Evolutionary conservation across 2,329 filamentous ascomycete species (phyloP).

Genomic region (Ophioceras dolichostomum): DNA sequence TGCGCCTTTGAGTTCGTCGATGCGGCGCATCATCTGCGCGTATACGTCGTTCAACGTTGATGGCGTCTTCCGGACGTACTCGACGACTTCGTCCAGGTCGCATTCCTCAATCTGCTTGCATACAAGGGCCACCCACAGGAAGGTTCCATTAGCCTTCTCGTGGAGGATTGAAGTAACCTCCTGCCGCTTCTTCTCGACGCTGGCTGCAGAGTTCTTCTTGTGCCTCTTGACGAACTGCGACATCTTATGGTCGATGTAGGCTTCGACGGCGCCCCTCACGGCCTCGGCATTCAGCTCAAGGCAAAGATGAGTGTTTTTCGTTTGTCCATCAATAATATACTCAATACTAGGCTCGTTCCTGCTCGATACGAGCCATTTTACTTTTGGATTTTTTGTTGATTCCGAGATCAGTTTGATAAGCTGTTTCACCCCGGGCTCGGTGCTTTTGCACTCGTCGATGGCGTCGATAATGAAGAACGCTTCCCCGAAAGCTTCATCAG

Average conservation of each 20-base stretch:
- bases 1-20: too few relatives aligned
- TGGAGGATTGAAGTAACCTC: too few relatives aligned
- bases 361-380: not conserved
- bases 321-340: too few relatives aligned
- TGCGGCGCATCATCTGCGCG: too few relatives aligned
- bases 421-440: too few relatives aligned
- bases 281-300: not conserved
- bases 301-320: not conserved
- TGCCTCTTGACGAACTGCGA: not conserved
- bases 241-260: not conserved
- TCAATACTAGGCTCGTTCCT: not conserved
- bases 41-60: too few relatives aligned
- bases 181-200: too few relatives aligned
- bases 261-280: not conserved
- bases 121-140: too few relatives aligned
- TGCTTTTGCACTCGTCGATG: not conserved
- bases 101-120: too few relatives aligned
- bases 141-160: too few relatives aligned
- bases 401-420: slow-evolving; percentile 15
- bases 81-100: too few relatives aligned
- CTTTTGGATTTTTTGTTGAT: slow-evolving; percentile 3
- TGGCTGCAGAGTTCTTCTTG: slow-evolving; percentile 12
- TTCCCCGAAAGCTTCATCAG: not conserved
- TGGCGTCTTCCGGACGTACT: too few relatives aligned
- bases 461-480: not conserved